A percentile compares a stretch with the other conserved stretches of the same genome.
Evolutionary conservation across 148 eudicot genomes (phyloP).

Genomic region (Arctostaphylos glauca): DNA sequence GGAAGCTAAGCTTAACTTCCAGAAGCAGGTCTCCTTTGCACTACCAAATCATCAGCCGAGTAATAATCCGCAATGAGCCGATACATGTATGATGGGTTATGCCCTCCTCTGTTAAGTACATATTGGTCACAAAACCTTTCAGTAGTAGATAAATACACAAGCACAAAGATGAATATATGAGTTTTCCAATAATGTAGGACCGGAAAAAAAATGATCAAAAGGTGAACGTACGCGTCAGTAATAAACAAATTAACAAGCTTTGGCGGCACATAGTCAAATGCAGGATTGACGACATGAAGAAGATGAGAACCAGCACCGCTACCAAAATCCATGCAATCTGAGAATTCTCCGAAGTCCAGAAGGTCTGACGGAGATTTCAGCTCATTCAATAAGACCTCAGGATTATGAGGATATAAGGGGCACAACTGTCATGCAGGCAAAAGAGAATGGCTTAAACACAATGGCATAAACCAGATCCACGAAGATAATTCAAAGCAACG

Average conservation of each 20-base stretch:
- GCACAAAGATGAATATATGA: not conserved
- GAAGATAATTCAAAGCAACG: not conserved
- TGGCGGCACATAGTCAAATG: constrained; percentile 98
- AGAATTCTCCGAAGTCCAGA: constrained; percentile 95
- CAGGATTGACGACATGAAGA: constrained; percentile 94
- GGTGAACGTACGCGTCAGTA: constrained; percentile 84
- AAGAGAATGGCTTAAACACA: constrained; percentile 9
- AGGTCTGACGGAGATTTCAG: constrained; percentile 93
- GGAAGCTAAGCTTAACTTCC: constrained; percentile 31
- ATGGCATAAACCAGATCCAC: not conserved
- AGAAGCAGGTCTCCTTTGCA: constrained; percentile 56
- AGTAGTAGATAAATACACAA: not conserved
- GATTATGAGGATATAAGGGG: constrained; percentile 97
- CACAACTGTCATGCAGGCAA: constrained; percentile 58
- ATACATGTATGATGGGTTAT: constrained; percentile 94
- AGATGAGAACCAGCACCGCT: constrained; percentile 77
- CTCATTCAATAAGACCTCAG: constrained; percentile 91
- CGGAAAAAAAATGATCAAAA: not conserved
- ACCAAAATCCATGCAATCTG: constrained; percentile 93
- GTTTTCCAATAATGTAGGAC: not conserved
- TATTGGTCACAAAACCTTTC: not conserved
- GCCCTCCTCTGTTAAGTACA: constrained; percentile 77
- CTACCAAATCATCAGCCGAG: constrained; percentile 86
- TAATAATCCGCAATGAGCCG: constrained; percentile 91
- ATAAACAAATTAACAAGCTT: constrained; percentile 88